These are phyloP conservation scores for Salvia miltiorrhiza DNA, from an alignment of 257 asterid species.

Conservation along the genomic window DNA sequence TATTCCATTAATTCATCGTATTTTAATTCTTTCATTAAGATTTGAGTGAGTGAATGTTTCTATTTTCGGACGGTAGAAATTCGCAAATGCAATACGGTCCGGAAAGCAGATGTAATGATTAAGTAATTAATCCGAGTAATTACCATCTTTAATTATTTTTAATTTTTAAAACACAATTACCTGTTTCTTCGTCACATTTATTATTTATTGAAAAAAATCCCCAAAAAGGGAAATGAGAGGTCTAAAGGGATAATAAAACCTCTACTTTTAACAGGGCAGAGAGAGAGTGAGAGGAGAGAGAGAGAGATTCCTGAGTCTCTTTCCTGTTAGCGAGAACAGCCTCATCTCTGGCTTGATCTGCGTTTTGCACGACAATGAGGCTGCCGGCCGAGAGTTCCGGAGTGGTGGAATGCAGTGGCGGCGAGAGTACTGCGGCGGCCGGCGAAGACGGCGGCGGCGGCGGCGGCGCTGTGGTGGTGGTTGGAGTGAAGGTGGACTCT, in stretches of 20 bases:
- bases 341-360: constrained; percentile 22
- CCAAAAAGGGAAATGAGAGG: constrained; percentile 2
- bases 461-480: constrained; percentile 70
- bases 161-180: neutral
- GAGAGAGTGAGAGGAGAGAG: constrained; percentile 1
- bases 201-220: neutral
- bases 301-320: neutral
- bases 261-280: neutral
- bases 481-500: constrained; percentile 70
- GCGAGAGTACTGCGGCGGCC: constrained; percentile 18
- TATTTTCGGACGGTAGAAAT: neutral
- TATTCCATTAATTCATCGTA: neutral
- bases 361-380: constrained; percentile 32
- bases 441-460: constrained; percentile 18
- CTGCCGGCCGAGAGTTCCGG: constrained; percentile 24
- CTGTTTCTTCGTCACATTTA: constrained; percentile 11
- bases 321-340: constrained; percentile 4
- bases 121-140: constrained; percentile 18
- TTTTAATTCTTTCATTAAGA: no score
- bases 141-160: neutral
- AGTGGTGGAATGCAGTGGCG: constrained; percentile 27
- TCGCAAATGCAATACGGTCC: neutral
- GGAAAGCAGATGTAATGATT: neutral
- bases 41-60: no score
- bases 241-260: constrained; percentile 15